Conservation (phyloP, 768 basidiomycete genomes). For the Amanita thiersii region DNA sequence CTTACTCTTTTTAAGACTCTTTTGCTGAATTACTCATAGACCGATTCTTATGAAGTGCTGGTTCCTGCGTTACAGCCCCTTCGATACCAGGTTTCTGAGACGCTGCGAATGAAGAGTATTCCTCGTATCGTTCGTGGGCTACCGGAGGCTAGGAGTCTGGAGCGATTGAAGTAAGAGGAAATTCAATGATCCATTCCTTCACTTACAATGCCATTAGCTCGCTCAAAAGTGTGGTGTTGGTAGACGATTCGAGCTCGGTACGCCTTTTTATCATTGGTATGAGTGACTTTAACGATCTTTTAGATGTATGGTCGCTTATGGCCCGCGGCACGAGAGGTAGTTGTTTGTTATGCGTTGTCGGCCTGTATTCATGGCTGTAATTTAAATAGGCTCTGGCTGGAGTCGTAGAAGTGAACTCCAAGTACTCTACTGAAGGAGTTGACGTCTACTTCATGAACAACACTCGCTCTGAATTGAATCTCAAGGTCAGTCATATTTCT, state of each 20-base stretch:
- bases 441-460: conserved; percentile 57
- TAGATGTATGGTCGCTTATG: conserved; percentile 16
- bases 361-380: not conserved
- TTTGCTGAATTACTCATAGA: conserved; percentile 6
- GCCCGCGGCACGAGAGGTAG: conserved; percentile 14
- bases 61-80: conserved; percentile 14
- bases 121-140: conserved; percentile 10
- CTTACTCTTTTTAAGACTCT: no score
- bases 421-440: conserved; percentile 36
- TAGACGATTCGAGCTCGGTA: conserved; percentile 17
- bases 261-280: not conserved
- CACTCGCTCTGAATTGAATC: not conserved
- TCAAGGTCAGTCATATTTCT: not conserved
- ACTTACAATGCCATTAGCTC: conserved; percentile 5
- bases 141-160: conserved; percentile 6
- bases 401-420: conserved; percentile 10
- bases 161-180: conserved; percentile 2
- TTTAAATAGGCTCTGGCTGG: conserved; percentile 8
- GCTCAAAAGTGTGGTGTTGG: conserved; percentile 15
- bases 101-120: conserved; percentile 9
- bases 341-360: not conserved
- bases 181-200: not conserved
- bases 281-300: not conserved
- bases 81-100: conserved; percentile 12
- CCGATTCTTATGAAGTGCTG: conserved; percentile 17